Evolutionary conservation across 257 asterid species (phyloP).

Genomic region (Ophiorrhiza pumila): DNA sequence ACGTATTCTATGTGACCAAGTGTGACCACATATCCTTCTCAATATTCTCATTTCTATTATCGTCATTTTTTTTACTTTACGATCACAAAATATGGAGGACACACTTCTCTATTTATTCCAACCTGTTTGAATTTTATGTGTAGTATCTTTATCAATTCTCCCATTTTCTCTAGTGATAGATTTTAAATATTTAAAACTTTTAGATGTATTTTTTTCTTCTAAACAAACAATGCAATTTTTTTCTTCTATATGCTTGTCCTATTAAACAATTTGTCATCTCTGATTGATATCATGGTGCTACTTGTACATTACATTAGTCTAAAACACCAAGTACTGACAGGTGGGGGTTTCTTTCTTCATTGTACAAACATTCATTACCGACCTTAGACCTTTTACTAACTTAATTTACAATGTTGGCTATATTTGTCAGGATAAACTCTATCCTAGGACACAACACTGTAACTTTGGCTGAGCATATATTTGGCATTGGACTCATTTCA

Average conservation of each 20-base stretch:
- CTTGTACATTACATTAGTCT: background rate
- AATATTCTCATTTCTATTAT: no score
- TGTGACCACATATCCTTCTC: no score
- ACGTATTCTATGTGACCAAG: no score
- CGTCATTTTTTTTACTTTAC: no score
- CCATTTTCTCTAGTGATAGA: no score
- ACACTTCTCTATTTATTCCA: no score
- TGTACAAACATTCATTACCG: background rate
- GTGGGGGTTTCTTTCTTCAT: background rate
- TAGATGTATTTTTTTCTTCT: no score
- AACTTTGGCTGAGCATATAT: slow-evolving; percentile 2
- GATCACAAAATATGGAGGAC: no score
- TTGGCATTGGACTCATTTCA: background rate
- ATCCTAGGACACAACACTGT: background rate
- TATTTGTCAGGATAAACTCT: slow-evolving; percentile 12
- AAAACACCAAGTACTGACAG: background rate
- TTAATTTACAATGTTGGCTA: background rate
- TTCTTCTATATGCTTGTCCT: background rate
- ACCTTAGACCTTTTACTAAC: background rate
- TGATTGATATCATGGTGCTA: background rate
- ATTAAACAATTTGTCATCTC: background rate
- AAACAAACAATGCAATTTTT: background rate
- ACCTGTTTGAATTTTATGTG: no score
- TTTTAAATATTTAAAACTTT: no score
- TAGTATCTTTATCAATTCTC: no score